Evolutionary conservation across 164 flowering plant genomes (phyloP), one percentile per base, ranked within the genome.

Genomic region (Stephania cephalantha): DNA sequence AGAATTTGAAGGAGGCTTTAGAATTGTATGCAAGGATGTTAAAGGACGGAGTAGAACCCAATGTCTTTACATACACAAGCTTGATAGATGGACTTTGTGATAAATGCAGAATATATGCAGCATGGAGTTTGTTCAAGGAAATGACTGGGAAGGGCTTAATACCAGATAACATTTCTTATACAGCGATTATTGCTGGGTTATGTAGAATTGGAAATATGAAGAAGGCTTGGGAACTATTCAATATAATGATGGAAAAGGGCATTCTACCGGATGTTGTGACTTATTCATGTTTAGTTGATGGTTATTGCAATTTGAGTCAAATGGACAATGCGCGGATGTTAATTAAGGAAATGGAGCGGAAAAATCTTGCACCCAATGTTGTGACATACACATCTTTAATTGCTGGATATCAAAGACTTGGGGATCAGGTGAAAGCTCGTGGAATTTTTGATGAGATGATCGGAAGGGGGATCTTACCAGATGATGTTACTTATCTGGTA

Each of bases 121-220:
- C 91, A 44, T 71, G 58, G 65, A n/a, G 46, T 46, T 35, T 85
- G 74, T 87, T 88, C 64, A 76, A 80, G 78, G 79, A 86, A 78
- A 86, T 87, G 87, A 79, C 46, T 17, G 52, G 17, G 6, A 75
- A 79, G 48, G 86, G 87, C n/a, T 29, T 82, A 75, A 50, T n/a
- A 35, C 88, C 87, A 22, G 90, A 90, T 79, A 50, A 9, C 61
- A 65, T 85, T 22, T 68, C 79, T 66, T 91, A 86, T 79, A 87
- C 97, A 13, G 72, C 90, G 17, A 50, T 90, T 15, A 86, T 91
- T 74, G 79, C 83, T 76, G 91, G 89, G 52, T 85, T 83, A 78
- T 85, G 86, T 85, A 80, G 72, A 79, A 73, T 29, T 63, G 77
- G 83, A 64, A 74, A 84, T 31, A 81, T 87, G 87, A 80, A 73